Percentiles rank a stretch among this genome's conserved stretches.
Conservation (phyloP, 345 rosid species). For the Turnera subulata region DNA sequence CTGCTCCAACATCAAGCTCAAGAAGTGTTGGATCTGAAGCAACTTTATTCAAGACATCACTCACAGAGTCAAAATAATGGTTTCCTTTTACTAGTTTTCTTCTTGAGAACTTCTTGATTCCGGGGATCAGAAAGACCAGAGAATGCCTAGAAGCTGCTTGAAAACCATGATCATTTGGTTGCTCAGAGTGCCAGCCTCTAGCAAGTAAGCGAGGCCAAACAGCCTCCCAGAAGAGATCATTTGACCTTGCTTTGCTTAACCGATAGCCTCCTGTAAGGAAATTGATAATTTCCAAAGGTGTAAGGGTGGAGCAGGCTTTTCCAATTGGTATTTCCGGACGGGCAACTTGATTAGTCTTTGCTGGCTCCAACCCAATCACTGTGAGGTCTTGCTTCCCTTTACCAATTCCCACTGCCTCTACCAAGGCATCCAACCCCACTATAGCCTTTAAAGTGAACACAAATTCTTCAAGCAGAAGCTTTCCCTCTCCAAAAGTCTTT, state of each 20-base stretch:
- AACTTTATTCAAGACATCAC: constrained; percentile 63
- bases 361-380: constrained; percentile 35
- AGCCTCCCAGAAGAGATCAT: constrained; percentile 58
- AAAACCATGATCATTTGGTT: constrained; percentile 36
- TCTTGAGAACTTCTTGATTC: constrained; percentile 49
- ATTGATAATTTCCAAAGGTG: constrained; percentile 40
- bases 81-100: constrained; percentile 48
- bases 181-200: constrained; percentile 57
- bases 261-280: constrained; percentile 45
- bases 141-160: constrained; percentile 30
- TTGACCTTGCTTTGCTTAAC: constrained; percentile 50
- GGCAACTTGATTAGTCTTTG: constrained; percentile 24
- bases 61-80: constrained; percentile 58
- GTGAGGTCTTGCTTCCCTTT: constrained; percentile 49
- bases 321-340: constrained; percentile 45
- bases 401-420: constrained; percentile 45
- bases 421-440: constrained; percentile 29
- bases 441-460: constrained; percentile 31
- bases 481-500: constrained; percentile 53
- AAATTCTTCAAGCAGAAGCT: constrained; percentile 40
- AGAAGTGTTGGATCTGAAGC: constrained; percentile 61
- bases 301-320: constrained; percentile 44
- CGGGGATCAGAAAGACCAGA: constrained; percentile 43
- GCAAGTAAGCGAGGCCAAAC: constrained; percentile 60
- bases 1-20: constrained; percentile 44